Evolutionary conservation across 495 filamentous ascomycete species (phyloP), one percentile per base, ranked within the genome.

Genomic region (Penicillium pulvis): DNA sequence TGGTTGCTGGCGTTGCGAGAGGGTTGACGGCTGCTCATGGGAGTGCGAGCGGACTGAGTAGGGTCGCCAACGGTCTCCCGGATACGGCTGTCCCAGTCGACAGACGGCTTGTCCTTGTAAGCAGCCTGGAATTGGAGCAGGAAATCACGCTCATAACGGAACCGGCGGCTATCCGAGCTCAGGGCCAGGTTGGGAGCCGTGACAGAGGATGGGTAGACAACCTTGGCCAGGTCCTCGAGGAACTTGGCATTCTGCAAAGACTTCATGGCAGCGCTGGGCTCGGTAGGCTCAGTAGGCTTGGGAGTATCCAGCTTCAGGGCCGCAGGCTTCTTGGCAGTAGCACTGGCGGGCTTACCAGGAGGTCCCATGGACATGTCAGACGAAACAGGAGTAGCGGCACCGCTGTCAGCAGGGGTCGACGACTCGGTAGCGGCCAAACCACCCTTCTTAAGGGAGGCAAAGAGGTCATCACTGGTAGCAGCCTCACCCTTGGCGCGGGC

Each of bases 141-240:
- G 82, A 99, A 99, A 49, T 91, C 85, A 56, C 90, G 89, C 71
- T 97, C 91, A 75, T 99, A 99, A 68, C 93, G 90, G 82, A 96
- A 96, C 67, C 90, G 92, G 63, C 87, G 85, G 60, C 88, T 89
- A 55, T 80, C 83, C 5, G 89, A 82, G 67, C 97, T 99, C 46
- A 98, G 76, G 8, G 93, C 89, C 6, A 93, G 90, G 69, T 97
- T 97, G 9, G 94, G 94, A 39, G 93, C 96, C 16, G 76, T 84
- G 66, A 97, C 85, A 28, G 87, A 85, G 2, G 84, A 72, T 11
- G 94, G 94, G 74, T 99, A 99, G 19, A 76, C 75, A 56, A 88
- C 67, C 58, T 85, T 79, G 59, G 74, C 81, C 45, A 93, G 83
- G 54, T 91, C 83, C 5, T 84, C 79, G 31, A 99, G 75, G 72